Evolutionary conservation across 768 basidiomycete species (phyloP), one percentile per base, ranked within the genome.

Genomic region (Candolleomyces eurysporus): DNA sequence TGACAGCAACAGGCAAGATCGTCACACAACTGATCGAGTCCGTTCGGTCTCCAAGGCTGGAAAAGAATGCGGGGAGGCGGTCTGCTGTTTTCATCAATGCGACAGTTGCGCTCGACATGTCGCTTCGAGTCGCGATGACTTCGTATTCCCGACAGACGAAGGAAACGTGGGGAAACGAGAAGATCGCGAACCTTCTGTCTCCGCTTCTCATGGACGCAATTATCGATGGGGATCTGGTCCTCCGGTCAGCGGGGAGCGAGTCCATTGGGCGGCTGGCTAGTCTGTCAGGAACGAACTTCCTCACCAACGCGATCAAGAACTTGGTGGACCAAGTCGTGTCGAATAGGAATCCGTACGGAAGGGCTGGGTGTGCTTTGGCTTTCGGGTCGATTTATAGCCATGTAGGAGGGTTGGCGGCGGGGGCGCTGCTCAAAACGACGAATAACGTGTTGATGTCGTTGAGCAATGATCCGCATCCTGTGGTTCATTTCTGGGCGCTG

Each of bases 401-500:
- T 67, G 94, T 98, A 53, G 97, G 97, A 8, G 92, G 94, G 45
- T 82, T 98, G n/a, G 93, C 92, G 11, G 96, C 95, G 7, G 94
- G 94, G 0, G 93, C 97, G 0, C 82, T 98, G 16, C 81, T 98
- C 62, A 98, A 98, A 74, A 97, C 96, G 0, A 94, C 96, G 0
- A 91, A 96, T 63, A 95, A 97, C 69, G 88, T 98, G 49, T 80
- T 98, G 42, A 92, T 96, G 86, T 96, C 96, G 0, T 84, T 99
- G 19, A 88, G 90, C 72, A 95, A 92, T 63, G 97, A 99, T 72
- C 95, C 96, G 0, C 97, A 98, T 71, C 96, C 97, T 0, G 83
- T 94, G 36, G 97, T 98, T 6, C 96, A 98, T 72, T 97, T 90
- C 69, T 96, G 91, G 88, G 89, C 96, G 2, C 78, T 98, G 63